Base-by-base conservation (phyloP, 805 yeast genomes). In the Ogataea neopini region DNA sequence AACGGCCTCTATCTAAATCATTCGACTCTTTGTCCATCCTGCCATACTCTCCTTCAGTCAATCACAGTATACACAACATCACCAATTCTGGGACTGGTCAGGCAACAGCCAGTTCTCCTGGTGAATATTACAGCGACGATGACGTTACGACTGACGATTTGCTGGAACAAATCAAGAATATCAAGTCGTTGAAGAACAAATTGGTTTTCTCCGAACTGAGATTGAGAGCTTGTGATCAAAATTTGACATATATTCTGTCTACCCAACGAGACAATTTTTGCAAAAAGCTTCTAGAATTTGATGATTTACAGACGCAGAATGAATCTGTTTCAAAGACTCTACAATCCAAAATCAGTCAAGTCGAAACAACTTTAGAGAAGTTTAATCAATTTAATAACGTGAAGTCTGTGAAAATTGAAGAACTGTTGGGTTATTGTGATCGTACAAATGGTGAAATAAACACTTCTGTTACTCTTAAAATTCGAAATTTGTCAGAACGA, bases 381-480 rank as follows among this genome's bases (percentile, higher is more conserved):
- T 56, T 55, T 30, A 54, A 60, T 15, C 38, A 46, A 6, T 51
- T 55, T 26, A 61, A 57, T 20, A 54, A 52, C n/a, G 29, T 38
- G 22, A 54, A 60, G 29, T 61, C 64, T 53, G 74, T 73, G 74
- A 46, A 73, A 72, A 59, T 84, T 33, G 90, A 85, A 57, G 81
- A 77, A 42, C 60, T 84, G 46, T 67, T 85, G 39, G 80, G 84
- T 13, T 71, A 74, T 30, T 80, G 86, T 43, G 90, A 85, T 64
- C 69, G 91, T 52, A 76, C 85, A 9, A 77, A 83, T 48, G 85
- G 88, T 50, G 91, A 84, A 58, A 80, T 86, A 45, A 86, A 82
- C 61, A 85, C 92, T 0, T 81, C 89, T 1, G 63, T 84, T 36
- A 75, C 88, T 9, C 65, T 86, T 50, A 84, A 83, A 53, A 67